Evolutionary conservation across 495 filamentous ascomycete species (phyloP), one percentile per base, ranked within the genome.

Genomic region (Hypoxylon fragiforme): DNA sequence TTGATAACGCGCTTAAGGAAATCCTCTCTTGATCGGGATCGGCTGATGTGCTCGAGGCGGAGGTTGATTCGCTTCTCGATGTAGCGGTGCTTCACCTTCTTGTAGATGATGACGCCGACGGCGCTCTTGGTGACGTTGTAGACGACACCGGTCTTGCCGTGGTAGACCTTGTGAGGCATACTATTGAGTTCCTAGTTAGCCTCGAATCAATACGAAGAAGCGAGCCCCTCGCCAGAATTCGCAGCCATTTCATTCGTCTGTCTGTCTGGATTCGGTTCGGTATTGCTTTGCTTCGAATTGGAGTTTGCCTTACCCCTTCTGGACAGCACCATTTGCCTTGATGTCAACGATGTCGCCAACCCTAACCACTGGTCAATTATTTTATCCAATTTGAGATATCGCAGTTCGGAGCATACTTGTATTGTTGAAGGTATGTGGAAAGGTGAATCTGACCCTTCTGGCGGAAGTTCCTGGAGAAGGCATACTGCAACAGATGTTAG

Each of bases 41-140:
- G 87, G 71, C 81, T 82, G 78, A 97, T 83, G 86, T 98, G 94
- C 86, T 98, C 94, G 76, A 97, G 81, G 72, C 94, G 91, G 78
- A 98, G 81, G 83, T 94, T 97, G 80, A 98, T 83, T 73, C 94
- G 92, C 89, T 98, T 97, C 88, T 97, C 94, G 72, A 98, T 79
- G 85, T 95, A 97, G 63, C 94, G 89, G 84, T 96, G 91, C 79
- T 88, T 86, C 73, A 98, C 94, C 71, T 89, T 86, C 85, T 95
- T 96, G 88, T 97, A 92, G 74, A 98, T 87, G 79, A 97, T 95
- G 74, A 98, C 89, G 72, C 94, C 94, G 70, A 97, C 89, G 62
- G 87, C 87, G 71, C 82, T 88, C 83, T 96, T 95, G 73, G 92
- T 96, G 63, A 96, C 91, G 81, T 96, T 97, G 85, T 96, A 96